phyloP scores from a whole-genome alignment of 139 green algal genomes.

The Nannochloris sp. region DNA sequence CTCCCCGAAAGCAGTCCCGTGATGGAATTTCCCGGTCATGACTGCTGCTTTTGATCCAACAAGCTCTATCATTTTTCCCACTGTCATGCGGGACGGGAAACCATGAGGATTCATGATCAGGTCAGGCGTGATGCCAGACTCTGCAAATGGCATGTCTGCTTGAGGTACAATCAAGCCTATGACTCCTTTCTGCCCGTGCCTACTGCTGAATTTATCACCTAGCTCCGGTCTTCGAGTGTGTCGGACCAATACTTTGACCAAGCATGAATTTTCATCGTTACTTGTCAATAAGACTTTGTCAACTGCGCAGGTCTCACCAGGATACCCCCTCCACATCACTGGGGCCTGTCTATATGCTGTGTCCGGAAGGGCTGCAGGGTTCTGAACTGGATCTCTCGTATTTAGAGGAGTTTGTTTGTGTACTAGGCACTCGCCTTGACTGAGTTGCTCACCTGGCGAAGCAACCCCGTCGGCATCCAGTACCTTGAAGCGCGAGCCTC shows the following conservation, averaged over 20 bases:
- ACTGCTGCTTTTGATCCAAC: conserved; percentile 87
- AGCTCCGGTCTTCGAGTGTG: conserved; percentile 91
- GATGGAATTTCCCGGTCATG: conserved; percentile 51
- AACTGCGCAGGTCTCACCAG: conserved; percentile 71
- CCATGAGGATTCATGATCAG: conserved; percentile 82
- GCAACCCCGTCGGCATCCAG: conserved; percentile 88
- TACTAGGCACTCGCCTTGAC: conserved; percentile 67
- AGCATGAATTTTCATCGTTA: conserved; percentile 82
- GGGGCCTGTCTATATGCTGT: conserved; percentile 34
- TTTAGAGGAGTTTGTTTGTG: conserved; percentile 89
- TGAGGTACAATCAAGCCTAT: conserved; percentile 81
- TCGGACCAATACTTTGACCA: conserved; percentile 87
- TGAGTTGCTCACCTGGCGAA: conserved; percentile 70
- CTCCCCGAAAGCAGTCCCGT: conserved; percentile 94
- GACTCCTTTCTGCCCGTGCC: conserved; percentile 95
- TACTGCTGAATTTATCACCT: conserved; percentile 91
- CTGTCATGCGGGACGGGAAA: conserved; percentile 72
- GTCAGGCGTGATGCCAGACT: conserved; percentile 80
- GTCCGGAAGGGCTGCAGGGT: conserved; percentile 55
- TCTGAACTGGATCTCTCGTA: conserved; percentile 56
- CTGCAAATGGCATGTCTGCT: conserved; percentile 89
- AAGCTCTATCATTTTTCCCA: conserved; percentile 97
- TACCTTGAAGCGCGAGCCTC: conserved; percentile 32
- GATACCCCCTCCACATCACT: conserved; percentile 57
- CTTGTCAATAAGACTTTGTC: conserved; percentile 92